Base-by-base conservation (phyloP, 441 rosid genomes). In the Gossypium trilobum region DNA sequence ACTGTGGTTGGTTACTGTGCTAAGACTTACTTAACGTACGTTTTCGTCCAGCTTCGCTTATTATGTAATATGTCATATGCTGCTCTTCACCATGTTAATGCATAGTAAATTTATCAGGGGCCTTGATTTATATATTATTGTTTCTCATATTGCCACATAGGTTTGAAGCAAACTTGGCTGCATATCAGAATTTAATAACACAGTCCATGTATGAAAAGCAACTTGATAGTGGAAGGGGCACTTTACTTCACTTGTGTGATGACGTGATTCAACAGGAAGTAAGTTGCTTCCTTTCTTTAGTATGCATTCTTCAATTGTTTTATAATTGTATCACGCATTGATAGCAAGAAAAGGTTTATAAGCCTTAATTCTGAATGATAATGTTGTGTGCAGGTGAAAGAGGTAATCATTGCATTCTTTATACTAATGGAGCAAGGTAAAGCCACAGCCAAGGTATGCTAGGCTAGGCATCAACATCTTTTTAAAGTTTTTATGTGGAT, bases 1-100 rank as follows among this genome's bases (percentile, higher is more conserved):
- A 89, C 98, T 8, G 91, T 95, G 85, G 59, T 95, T 77, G 99
- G 98, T 77, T 95, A 95, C 81, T 84, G 90, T 86, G 97, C 92
- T 17, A 95, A 92, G 83, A 95, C 97, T 78, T 95, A 95, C 80
- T 93, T 95, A 92, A 88, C 99, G 97, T 95, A 82, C 78, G 89
- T 87, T 74, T 77, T 74, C 72, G 60, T 36, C 62, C 11, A 17
- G 27, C 14, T 73, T n/a, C 7, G 14, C 70, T 52, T 50, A 2
- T 22, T 3, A 29, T 46, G 2, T 48, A 52, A 4, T 63, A 2
- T 48, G 54, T 48, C 54, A 48, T 48, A 48, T 63, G 68, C 36
- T 31, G 36, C 52, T 22, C 17, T 48, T 48, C 4, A 0, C 11
- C n/a, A 4, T 23, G 1, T 16, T 23, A 11, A 6, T 4, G 33